These are phyloP conservation scores for Colletotrichum orchidophilum DNA, from an alignment of 2,329 filamentous ascomycete species.

Conservation along the genomic window DNA sequence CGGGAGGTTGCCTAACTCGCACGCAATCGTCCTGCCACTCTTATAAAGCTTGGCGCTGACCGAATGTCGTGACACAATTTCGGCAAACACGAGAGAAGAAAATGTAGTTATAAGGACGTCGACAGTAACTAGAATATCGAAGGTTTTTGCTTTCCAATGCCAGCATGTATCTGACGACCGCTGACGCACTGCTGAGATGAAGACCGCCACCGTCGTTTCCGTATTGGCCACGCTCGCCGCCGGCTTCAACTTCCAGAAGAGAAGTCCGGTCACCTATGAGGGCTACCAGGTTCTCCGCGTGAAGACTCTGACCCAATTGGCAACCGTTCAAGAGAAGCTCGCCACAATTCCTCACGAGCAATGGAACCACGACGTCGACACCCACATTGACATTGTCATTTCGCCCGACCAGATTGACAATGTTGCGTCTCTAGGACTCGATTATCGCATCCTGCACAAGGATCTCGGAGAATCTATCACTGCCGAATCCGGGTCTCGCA, in stretches of 20 bases:
- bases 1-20: not conserved
- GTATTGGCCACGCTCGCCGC: slow-evolving; percentile 11
- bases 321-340: slow-evolving; percentile 33
- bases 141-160: too few species aligned
- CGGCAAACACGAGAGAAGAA: not conserved
- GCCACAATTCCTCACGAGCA: slow-evolving; percentile 38
- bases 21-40: slow-evolving; percentile 9
- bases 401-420: slow-evolving; percentile 36
- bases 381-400: slow-evolving; percentile 39
- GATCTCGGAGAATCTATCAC: slow-evolving; percentile 40
- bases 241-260: slow-evolving; percentile 10
- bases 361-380: slow-evolving; percentile 37
- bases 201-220: not conserved
- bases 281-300: slow-evolving; percentile 56
- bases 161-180: not conserved
- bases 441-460: slow-evolving; percentile 35
- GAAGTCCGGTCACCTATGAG: slow-evolving; percentile 46
- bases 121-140: not conserved
- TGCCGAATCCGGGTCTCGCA: slow-evolving; percentile 31
- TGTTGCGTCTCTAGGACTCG: slow-evolving; percentile 38
- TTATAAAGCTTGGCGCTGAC: slow-evolving; percentile 11
- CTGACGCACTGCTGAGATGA: not conserved
- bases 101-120: not conserved
- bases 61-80: not conserved
- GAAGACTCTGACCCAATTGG: slow-evolving; percentile 32